Base-by-base conservation (phyloP, 139 green algal genomes). In the Coelastrella sp. region DNA sequence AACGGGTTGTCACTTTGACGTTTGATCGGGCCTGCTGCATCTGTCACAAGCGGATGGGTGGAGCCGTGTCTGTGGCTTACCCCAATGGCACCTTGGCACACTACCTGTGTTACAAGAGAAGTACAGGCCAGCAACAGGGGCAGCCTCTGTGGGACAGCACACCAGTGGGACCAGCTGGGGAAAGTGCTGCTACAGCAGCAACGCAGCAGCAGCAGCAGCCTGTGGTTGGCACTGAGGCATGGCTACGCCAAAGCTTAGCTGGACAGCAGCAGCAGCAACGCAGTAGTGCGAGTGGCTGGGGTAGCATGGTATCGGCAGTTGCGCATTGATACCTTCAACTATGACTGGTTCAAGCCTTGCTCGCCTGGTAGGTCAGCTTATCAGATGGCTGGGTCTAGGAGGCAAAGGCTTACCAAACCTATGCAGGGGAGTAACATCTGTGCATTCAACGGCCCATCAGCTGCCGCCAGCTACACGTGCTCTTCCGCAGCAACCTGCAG, bases 41-140 rank as follows among this genome's bases (percentile, higher is more conserved):
- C 27, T 99, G 97, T 87, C 94, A 97, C 92, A 98, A 98, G 92
- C 91, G 97, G 14, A 95, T 99, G 15, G 96, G 95, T 57, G 93
- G 86, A 8, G 82, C 94, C 6, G 97, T 96, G 11, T 94, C 97
- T 78, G 96, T 98, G n/a, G 92, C 94, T 10, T 96, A 97, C 87
- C 95, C 96, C 0, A 91, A 95, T 24, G 91, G 92, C 15, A 91
- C 81, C 15, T 91, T 98, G 10, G 94, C 94, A 8, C 97, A 99
- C 85, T 98, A 97, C 83, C 82, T 92, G 27, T 99, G 97, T 91
- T 95, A 96, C 90, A 94, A 92, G 68, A 82, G 88, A 85, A 89
- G 83, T 35, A 61, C 75, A 66, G 86, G 35, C 0, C 25, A 61
- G 27, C 78, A 83, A 49, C 78, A 78, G 17, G 10, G 24, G 24